Percentiles rank a stretch among this genome's conserved stretches.
Evolutionary conservation across 805 yeast genomes (phyloP).

Genomic region (Metschnikowia kofuensis): DNA sequence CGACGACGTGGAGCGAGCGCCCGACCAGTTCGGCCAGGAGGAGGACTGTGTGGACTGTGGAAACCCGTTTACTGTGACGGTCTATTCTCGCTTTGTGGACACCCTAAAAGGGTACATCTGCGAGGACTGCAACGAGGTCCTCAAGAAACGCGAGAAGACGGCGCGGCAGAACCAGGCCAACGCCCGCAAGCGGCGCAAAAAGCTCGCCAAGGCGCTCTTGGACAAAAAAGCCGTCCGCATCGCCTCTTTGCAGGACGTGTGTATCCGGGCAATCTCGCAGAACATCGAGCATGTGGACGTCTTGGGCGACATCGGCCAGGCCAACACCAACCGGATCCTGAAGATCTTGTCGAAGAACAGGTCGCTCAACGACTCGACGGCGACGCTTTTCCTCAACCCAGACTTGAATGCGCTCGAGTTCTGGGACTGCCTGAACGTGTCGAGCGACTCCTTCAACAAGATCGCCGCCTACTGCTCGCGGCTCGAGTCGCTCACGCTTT

Average conservation of each 20-base stretch:
- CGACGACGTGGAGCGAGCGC: constrained; percentile 18
- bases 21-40: constrained; percentile 46
- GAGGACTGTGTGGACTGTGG: constrained; percentile 67
- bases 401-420: constrained; percentile 58
- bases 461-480: constrained; percentile 81
- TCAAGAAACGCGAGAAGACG: constrained; percentile 41
- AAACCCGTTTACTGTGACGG: constrained; percentile 54
- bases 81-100: constrained; percentile 56
- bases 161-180: constrained; percentile 53
- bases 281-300: constrained; percentile 74
- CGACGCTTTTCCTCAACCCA: constrained; percentile 69
- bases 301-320: constrained; percentile 81
- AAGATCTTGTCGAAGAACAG: constrained; percentile 80
- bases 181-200: constrained; percentile 72
- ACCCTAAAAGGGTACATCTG: constrained; percentile 65
- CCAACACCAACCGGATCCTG: constrained; percentile 68
- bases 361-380: constrained; percentile 67
- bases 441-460: constrained; percentile 58
- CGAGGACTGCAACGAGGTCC: constrained; percentile 50
- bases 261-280: constrained; percentile 64
- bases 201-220: constrained; percentile 78
- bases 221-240: constrained; percentile 62
- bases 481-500: constrained; percentile 59
- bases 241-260: constrained; percentile 77
- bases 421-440: constrained; percentile 90